Conservation (phyloP, 306 rosid genomes). For the Coriaria nepalensis region DNA sequence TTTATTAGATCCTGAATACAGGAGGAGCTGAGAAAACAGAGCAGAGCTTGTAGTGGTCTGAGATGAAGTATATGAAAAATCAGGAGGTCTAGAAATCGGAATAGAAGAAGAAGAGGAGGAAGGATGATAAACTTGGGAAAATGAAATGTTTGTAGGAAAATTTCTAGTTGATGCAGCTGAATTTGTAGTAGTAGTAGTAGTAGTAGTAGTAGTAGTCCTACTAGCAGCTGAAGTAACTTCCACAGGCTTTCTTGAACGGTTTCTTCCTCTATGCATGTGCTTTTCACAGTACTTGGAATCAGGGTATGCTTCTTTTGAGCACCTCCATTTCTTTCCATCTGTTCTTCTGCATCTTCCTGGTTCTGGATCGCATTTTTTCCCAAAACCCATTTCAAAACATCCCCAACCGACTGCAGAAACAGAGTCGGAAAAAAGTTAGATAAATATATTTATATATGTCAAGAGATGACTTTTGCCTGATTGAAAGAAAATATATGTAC, state of each 20-base stretch:
- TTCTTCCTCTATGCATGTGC: slow-evolving; percentile 98
- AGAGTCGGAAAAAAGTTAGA: slow-evolving; percentile 9
- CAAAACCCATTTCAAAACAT: slow-evolving; percentile 85
- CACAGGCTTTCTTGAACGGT: slow-evolving; percentile 99
- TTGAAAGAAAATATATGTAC: slow-evolving; percentile 6
- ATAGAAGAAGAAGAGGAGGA: slow-evolving; percentile 39
- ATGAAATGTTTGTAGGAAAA: slow-evolving; percentile 19
- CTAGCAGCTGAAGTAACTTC: slow-evolving; percentile 47
- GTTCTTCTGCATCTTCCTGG: slow-evolving; percentile 99
- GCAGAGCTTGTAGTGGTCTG: too few species aligned
- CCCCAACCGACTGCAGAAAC: slow-evolving; percentile 79
- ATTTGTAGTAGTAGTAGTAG: slow-evolving; percentile 13
- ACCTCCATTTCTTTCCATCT: slow-evolving; percentile 99
- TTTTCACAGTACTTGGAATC: slow-evolving; percentile 98
- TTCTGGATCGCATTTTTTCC: slow-evolving; percentile 96
- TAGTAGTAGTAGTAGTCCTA: slow-evolving; percentile 15
- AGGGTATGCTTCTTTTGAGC: slow-evolving; percentile 97
- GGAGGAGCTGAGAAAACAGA: slow-evolving; percentile 44
- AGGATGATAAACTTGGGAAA: slow-evolving; percentile 28
- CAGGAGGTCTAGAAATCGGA: slow-evolving; percentile 40
- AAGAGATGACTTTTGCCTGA: too few species aligned
- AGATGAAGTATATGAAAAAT: slow-evolving; percentile 27
- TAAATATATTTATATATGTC: background rate
- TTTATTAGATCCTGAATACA: slow-evolving; percentile 50
- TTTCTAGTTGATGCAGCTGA: slow-evolving; percentile 21